A percentile compares a stretch with the other conserved stretches of the same genome.
These are phyloP conservation scores for Entomortierella lignicola DNA, from an alignment of 192 early-diverging fungal genomes.

Conservation along the genomic window DNA sequence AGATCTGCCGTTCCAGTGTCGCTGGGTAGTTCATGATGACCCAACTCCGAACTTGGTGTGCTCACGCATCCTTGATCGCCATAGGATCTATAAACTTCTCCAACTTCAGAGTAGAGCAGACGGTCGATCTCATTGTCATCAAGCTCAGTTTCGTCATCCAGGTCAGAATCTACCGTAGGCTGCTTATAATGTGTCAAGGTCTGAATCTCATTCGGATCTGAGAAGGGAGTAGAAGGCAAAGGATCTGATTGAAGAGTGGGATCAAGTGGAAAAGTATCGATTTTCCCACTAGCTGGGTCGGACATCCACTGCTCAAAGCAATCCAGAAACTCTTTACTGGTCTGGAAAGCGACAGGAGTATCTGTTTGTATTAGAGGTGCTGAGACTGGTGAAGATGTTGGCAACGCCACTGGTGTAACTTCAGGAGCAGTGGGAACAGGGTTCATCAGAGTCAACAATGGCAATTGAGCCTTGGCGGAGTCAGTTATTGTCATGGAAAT, in stretches of 20 bases:
- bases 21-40: conserved; percentile 6
- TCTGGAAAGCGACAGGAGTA: neutral
- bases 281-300: conserved; percentile 24
- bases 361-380: neutral
- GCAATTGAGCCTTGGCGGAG: neutral
- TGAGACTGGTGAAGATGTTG: neutral
- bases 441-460: neutral
- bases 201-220: neutral
- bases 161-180: neutral
- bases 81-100: conserved; percentile 29
- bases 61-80: neutral
- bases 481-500: neutral
- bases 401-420: neutral
- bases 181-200: neutral
- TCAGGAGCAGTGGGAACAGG: neutral
- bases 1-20: conserved; percentile 18
- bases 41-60: conserved; percentile 29
- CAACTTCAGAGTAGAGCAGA: conserved; percentile 42
- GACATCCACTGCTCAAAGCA: conserved; percentile 54
- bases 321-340: conserved; percentile 29
- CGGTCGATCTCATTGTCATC: conserved; percentile 36
- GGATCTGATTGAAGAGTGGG: neutral
- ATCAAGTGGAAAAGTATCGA: neutral
- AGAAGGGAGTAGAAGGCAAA: neutral
- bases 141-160: conserved; percentile 25